phyloP scores from a whole-genome alignment of 169 alveolate species.

The Cryptosporidium ubiquitum region DNA sequence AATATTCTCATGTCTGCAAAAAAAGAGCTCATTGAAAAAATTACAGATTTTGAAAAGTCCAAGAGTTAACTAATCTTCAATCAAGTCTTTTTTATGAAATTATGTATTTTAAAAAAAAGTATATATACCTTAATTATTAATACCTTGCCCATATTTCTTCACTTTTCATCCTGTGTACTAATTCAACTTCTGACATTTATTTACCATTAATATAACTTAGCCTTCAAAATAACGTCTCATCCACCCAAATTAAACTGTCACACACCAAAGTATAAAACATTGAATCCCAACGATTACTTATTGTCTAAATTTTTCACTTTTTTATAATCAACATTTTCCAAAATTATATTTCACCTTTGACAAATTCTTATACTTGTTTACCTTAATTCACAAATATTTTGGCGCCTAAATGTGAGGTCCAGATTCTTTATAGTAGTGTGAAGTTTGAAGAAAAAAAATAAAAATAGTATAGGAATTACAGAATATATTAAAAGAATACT shows the following conservation, averaged over 20 bases:
- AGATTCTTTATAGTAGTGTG: background rate
- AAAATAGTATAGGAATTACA: too few species aligned
- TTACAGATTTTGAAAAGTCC: constrained; percentile 5
- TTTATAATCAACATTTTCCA: background rate
- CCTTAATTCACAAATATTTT: background rate
- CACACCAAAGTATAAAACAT: background rate
- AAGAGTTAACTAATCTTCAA: background rate
- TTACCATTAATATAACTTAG: background rate
- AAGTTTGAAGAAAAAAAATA: background rate
- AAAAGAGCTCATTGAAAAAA: constrained; percentile 21
- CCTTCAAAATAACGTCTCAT: background rate
- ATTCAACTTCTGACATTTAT: background rate
- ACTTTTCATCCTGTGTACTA: background rate
- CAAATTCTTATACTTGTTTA: background rate
- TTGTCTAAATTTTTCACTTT: background rate
- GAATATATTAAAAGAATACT: background rate
- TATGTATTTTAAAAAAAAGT: too few species aligned
- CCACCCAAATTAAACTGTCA: background rate
- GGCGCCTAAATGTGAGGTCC: constrained; percentile 53
- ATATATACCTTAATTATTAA: too few species aligned
- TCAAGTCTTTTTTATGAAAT: background rate
- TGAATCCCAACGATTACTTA: background rate
- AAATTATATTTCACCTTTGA: background rate
- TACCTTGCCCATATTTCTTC: background rate
- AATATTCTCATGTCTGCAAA: constrained; percentile 37